These are phyloP conservation scores for Aegilops speltoides DNA, from an alignment of 176 grass and related monocot species.

Conservation along the genomic window DNA sequence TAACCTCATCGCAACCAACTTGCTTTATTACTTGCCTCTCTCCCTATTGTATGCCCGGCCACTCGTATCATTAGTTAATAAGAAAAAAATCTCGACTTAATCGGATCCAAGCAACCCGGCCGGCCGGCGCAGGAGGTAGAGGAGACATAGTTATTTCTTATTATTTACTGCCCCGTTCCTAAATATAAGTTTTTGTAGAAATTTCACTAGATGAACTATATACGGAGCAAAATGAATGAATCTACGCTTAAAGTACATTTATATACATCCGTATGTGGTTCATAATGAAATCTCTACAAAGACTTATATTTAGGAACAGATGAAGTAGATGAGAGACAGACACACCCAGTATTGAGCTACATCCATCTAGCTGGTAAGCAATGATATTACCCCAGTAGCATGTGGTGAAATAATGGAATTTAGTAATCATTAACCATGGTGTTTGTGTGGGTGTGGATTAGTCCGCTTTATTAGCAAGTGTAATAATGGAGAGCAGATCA, in stretches of 20 bases:
- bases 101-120: not conserved
- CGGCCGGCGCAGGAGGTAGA: too few relatives aligned
- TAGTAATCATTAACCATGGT: not conserved
- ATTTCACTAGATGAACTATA: too few relatives aligned
- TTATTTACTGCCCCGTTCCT: too few relatives aligned
- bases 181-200: too few relatives aligned
- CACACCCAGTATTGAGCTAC: too few relatives aligned
- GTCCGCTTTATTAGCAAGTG: not conserved
- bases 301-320: too few relatives aligned
- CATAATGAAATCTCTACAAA: too few relatives aligned
- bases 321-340: too few relatives aligned
- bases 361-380: not conserved
- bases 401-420: not conserved
- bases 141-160: too few relatives aligned
- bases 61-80: not conserved
- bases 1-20: conserved; percentile 57
- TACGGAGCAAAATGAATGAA: too few relatives aligned
- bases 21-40: conserved; percentile 18
- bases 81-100: not conserved
- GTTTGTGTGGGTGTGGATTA: not conserved
- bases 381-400: not conserved
- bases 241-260: too few relatives aligned
- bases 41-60: not conserved
- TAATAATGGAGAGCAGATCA: not conserved
- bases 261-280: too few relatives aligned